phyloP scores from a whole-genome alignment of 306 rosid genomes.

The cucumber (Cucumis sativus) region Cucumber_9930_V3 NC_026657.2:11918001-11918500 shows the following conservation, averaged over 20 bases:
- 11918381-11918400: too few species aligned
- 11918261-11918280: not conserved
- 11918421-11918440: too few species aligned
- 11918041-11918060: not conserved
- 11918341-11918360: too few species aligned
- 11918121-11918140: not conserved
- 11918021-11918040: not conserved
- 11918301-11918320: too few species aligned
- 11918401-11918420: too few species aligned
- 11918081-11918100: not conserved
- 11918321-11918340: too few species aligned
- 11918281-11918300: not conserved
- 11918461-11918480: too few species aligned
- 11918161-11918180: not conserved
- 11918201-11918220: not conserved
- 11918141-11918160: not conserved
- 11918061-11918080: not conserved
- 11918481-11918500: too few species aligned
- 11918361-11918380: accelerated
- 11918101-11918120: not conserved
- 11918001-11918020: not conserved
- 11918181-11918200: not conserved
- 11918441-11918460: too few species aligned
- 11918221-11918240: not conserved
- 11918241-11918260: not conserved